Evolutionary conservation across 148 eudicot genomes (phyloP).

Genomic region (Heliamphora exappendiculata): DNA sequence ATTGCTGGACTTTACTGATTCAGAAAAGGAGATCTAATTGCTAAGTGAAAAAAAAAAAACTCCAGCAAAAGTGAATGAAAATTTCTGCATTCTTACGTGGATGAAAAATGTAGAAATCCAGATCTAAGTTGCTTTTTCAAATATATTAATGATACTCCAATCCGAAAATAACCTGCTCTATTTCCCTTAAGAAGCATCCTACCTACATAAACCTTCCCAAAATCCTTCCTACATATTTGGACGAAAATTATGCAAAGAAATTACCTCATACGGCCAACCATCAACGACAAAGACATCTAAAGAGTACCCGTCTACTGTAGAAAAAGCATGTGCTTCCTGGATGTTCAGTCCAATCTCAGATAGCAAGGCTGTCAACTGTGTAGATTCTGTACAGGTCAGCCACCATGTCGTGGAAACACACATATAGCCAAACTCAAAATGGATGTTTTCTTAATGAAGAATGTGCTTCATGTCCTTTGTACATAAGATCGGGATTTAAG

Average conservation of each 20-base stretch:
- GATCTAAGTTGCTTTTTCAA: neutral
- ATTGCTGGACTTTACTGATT: neutral
- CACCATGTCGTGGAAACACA: constrained; percentile 1
- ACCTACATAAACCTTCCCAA: no score
- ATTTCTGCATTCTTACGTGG: neutral
- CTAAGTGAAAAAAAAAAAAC: neutral
- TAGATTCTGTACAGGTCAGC: constrained; percentile 21
- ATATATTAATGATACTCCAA: neutral
- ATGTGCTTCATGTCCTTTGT: neutral
- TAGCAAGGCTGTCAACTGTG: constrained; percentile 73
- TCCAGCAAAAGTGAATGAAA: neutral
- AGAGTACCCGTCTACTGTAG: constrained; percentile 75
- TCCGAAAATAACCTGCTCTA: neutral
- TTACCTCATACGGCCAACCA: constrained; percentile 86
- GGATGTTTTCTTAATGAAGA: neutral
- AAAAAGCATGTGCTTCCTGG: constrained; percentile 84
- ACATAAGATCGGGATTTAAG: neutral
- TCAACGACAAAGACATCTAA: constrained; percentile 80
- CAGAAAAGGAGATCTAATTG: neutral
- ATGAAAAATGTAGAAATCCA: neutral
- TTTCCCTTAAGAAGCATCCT: neutral
- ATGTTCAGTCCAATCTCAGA: constrained; percentile 75
- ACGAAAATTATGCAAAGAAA: constrained; percentile 4
- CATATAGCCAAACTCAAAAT: neutral
- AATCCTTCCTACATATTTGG: constrained; percentile 2